Base-by-base conservation (phyloP, 2,329 filamentous ascomycete species). In the Xylariaceae sp. region DNA sequence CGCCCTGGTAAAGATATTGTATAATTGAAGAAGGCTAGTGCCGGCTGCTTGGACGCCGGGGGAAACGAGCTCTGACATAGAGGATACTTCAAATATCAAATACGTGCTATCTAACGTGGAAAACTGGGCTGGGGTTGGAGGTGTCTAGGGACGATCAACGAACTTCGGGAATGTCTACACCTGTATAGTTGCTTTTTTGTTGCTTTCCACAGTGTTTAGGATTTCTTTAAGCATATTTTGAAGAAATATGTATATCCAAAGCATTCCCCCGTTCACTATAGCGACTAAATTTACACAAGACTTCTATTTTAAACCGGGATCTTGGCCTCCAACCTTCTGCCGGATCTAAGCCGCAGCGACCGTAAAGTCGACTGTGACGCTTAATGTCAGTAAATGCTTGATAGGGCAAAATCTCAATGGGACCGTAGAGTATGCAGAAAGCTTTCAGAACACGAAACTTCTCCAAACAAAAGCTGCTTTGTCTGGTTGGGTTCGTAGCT, bases 361-460 rank as follows among this genome's bases (percentile, higher is more conserved):
- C 13, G 60, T 66, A 49, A 69, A 68, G 58, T 67, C 65, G 30
- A 67, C 35, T n/a, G n/a, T n/a, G n/a, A n/a, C n/a, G n/a, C n/a
- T n/a, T n/a, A n/a, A n/a, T n/a, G n/a, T n/a, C n/a, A n/a, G n/a
- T n/a, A n/a, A n/a, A n/a, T n/a, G n/a, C n/a, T n/a, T n/a, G n/a
- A n/a, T n/a, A n/a, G n/a, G n/a, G n/a, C n/a, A n/a, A n/a, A n/a
- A n/a, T n/a, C n/a, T n/a, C n/a, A n/a, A n/a, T n/a, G n/a, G n/a
- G n/a, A n/a, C n/a, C n/a, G n/a, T n/a, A n/a, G n/a, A n/a, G n/a
- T n/a, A n/a, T n/a, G n/a, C n/a, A n/a, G n/a, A n/a, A n/a, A n/a
- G n/a, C n/a, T n/a, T n/a, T n/a, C n/a, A n/a, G n/a, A n/a, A n/a
- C n/a, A n/a, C n/a, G n/a, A n/a, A n/a, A n/a, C n/a, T n/a, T n/a